Conservation (phyloP, 2,329 filamentous ascomycete species). For the Talaromyces funiculosus region DNA sequence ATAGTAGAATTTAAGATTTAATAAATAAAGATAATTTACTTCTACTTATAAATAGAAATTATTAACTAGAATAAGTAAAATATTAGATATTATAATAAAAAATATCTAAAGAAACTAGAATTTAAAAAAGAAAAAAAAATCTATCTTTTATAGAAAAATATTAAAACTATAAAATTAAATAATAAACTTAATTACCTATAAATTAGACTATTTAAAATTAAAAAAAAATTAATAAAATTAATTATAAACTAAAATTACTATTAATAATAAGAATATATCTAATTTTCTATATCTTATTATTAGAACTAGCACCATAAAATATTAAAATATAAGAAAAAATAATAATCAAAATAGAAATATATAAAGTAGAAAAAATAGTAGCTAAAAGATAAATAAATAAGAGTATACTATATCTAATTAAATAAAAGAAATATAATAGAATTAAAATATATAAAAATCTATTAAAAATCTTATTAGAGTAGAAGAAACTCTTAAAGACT, state of each 20-base stretch:
- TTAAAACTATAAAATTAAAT: neutral
- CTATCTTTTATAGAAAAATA: neutral
- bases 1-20: neutral
- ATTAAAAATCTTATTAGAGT: too few relatives aligned
- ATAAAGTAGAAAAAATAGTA: neutral
- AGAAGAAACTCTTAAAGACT: too few relatives aligned
- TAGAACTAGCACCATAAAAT: neutral
- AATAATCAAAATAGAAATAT: neutral
- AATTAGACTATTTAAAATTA: neutral
- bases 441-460: too few relatives aligned
- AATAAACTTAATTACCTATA: neutral
- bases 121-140: neutral
- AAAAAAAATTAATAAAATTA: slow-evolving; percentile 3
- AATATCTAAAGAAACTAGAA: neutral
- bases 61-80: neutral
- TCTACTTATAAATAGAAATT: neutral
- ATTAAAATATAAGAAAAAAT: neutral
- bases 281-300: neutral
- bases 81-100: neutral
- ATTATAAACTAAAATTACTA: neutral
- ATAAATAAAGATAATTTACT: neutral
- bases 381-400: neutral
- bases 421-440: too few relatives aligned
- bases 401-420: too few relatives aligned
- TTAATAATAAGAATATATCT: neutral